These are phyloP conservation scores for Syzygium aromaticum DNA, from an alignment of 345 rosid genomes.

Conservation along the genomic window DNA sequence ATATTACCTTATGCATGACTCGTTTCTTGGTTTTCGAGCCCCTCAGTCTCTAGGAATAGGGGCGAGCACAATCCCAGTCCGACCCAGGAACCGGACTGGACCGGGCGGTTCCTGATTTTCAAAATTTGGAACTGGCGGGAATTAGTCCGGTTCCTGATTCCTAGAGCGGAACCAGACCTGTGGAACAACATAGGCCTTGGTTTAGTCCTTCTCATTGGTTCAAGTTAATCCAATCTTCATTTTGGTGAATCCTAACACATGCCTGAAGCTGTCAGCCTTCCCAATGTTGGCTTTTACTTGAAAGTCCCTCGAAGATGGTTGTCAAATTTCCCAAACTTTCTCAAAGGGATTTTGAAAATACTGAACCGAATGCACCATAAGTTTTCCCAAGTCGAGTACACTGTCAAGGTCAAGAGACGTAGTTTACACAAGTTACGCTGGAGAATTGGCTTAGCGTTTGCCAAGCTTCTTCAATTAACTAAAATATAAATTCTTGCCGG, in stretches of 20 bases:
- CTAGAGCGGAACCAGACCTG: neutral
- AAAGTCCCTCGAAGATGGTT: too few relatives aligned
- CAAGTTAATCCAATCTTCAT: neutral
- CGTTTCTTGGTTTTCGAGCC: neutral
- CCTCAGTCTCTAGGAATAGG: neutral
- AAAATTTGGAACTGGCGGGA: neutral
- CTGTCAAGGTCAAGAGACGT: neutral
- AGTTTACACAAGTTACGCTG: neutral
- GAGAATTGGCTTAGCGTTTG: neutral
- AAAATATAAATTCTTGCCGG: neutral
- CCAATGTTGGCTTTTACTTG: too few relatives aligned
- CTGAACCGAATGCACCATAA: neutral
- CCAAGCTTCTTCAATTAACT: neutral
- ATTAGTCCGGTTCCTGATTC: too few relatives aligned
- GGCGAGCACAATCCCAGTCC: neutral
- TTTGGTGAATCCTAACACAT: neutral
- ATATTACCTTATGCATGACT: neutral
- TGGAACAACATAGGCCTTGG: neutral
- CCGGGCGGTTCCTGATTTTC: neutral
- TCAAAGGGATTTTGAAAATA: too few relatives aligned
- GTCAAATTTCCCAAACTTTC: too few relatives aligned
- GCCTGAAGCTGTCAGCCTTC: too few relatives aligned
- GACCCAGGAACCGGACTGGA: neutral
- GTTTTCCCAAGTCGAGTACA: neutral
- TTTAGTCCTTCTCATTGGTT: neutral